Percentiles rank a stretch among this genome's conserved stretches.
Evolutionary conservation across 1,139 yeast genomes (phyloP).

Genomic region (Suhomyces atakaporum): DNA sequence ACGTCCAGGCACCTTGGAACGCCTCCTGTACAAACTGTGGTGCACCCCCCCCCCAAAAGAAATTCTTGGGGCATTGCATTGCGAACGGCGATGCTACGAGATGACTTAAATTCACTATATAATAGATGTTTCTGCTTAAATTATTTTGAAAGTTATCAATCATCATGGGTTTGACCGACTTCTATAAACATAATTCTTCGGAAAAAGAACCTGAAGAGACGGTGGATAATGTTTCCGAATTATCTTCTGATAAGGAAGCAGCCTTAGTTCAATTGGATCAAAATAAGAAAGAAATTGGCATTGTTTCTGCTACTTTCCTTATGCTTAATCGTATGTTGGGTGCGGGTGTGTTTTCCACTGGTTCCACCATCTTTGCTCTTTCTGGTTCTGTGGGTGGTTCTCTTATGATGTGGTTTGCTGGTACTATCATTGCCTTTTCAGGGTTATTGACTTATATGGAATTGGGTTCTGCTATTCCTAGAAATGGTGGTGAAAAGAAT

Average conservation of each 20-base stretch:
- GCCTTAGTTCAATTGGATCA: conserved; percentile 50
- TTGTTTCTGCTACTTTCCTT: conserved; percentile 65
- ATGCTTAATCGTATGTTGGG: conserved; percentile 84
- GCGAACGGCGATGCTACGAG: conserved; percentile 8
- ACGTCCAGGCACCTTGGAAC: too few species aligned
- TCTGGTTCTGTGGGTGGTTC: conserved; percentile 79
- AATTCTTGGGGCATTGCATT: conserved; percentile 2
- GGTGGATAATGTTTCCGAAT: conserved; percentile 18
- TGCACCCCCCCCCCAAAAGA: conserved; percentile 3
- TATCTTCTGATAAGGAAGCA: conserved; percentile 26
- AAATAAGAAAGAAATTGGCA: conserved; percentile 61
- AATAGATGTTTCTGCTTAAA: too few species aligned
- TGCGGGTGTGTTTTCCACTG: conserved; percentile 85
- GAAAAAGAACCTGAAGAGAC: conserved; percentile 15
- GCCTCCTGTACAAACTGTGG: conserved; percentile 8
- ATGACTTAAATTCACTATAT: neutral
- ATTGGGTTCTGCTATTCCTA: conserved; percentile 80
- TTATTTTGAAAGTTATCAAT: too few species aligned
- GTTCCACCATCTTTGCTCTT: conserved; percentile 69
- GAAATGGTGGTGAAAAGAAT: conserved; percentile 88
- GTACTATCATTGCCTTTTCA: conserved; percentile 69
- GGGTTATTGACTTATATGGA: conserved; percentile 82
- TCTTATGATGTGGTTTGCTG: conserved; percentile 74
- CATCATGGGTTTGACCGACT: conserved; percentile 18
- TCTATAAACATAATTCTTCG: conserved; percentile 14